phyloP scores from a whole-genome alignment of 495 filamentous ascomycete species.

The Choiromyces venosus region DNA sequence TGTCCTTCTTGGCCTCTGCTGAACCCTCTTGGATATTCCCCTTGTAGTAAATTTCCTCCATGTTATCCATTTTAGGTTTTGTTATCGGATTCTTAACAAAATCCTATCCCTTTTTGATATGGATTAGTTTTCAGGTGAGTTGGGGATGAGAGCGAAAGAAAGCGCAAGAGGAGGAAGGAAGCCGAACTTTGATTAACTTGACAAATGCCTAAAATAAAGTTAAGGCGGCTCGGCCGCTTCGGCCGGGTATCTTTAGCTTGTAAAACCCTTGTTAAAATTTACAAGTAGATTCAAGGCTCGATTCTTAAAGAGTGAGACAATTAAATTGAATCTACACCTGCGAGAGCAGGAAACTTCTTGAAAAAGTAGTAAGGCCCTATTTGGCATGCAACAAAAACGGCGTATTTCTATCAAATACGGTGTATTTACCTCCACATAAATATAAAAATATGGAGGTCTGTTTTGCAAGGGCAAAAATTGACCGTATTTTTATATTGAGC shows the following conservation, averaged over 20 bases:
- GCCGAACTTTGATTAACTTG: not conserved
- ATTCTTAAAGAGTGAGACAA: not conserved
- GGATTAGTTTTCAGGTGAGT: no score
- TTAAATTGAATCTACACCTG: not conserved
- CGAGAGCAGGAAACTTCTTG: not conserved
- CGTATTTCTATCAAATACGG: no score
- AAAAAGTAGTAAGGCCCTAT: not conserved
- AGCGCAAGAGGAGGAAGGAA: not conserved
- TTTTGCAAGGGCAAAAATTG: no score
- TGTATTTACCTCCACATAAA: no score
- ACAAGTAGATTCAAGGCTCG: not conserved
- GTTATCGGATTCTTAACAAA: not conserved
- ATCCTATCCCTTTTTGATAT: not conserved
- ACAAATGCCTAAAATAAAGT: not conserved
- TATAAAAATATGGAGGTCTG: no score
- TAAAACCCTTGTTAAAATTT: not conserved
- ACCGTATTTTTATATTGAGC: no score
- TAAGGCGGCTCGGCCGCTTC: not conserved
- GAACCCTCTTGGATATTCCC: not conserved
- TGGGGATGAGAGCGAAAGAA: not conserved
- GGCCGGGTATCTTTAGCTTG: not conserved
- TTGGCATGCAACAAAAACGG: no score
- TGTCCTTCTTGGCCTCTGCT: not conserved
- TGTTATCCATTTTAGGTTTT: not conserved
- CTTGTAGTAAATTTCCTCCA: not conserved